Evolutionary conservation across 257 asterid species (phyloP).

Genomic region (Fraxinus quadrangulata): DNA sequence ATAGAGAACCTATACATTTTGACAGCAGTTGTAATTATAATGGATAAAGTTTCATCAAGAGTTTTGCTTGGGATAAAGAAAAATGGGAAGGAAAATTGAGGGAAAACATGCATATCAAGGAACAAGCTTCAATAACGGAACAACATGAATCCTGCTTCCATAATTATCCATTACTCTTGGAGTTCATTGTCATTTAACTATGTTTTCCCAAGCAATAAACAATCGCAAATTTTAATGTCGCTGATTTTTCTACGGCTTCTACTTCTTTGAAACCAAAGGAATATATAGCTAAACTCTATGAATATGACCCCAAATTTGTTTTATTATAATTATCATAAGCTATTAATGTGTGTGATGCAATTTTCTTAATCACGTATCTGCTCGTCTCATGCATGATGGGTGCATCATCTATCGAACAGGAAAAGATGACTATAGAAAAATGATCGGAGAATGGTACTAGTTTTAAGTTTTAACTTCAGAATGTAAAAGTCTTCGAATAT

Average conservation of each 20-base stretch:
- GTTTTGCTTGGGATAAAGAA: neutral
- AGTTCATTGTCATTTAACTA: neutral
- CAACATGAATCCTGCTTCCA: neutral
- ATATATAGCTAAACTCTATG: neutral
- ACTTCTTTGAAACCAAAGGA: neutral
- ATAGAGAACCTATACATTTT: slow-evolving; percentile 6
- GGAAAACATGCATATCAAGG: neutral
- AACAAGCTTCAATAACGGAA: neutral
- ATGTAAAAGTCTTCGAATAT: neutral
- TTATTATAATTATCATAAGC: neutral
- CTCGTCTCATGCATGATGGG: neutral
- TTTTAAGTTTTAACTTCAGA: neutral
- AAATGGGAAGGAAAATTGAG: neutral
- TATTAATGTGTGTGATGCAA: neutral
- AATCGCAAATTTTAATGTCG: neutral
- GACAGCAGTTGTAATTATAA: neutral
- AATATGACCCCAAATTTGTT: neutral
- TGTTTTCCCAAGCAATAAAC: neutral
- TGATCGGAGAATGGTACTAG: neutral
- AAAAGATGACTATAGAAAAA: neutral
- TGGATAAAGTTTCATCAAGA: neutral
- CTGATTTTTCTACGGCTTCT: neutral
- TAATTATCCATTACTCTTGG: neutral
- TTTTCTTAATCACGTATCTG: neutral
- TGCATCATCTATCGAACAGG: neutral